Percentiles rank a stretch among this genome's conserved stretches.
Evolutionary conservation across 192 early-diverging fungal genomes (phyloP).

Genomic region (Chytriomyces sp.): DNA sequence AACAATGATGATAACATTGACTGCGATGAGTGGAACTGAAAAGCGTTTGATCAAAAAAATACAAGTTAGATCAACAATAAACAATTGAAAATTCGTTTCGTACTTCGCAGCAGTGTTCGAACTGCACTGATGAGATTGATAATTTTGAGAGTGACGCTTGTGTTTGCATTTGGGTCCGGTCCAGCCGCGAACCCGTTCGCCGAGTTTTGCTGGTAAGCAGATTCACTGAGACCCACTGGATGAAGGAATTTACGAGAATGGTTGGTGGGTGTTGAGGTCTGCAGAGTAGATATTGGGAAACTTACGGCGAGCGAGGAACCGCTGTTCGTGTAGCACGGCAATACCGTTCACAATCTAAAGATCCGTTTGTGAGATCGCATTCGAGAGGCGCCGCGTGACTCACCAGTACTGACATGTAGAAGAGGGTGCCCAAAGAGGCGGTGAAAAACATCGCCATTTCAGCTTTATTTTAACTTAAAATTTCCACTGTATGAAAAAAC

Average conservation of each 20-base stretch:
- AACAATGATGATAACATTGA: conserved; percentile 81
- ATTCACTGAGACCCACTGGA: conserved; percentile 72
- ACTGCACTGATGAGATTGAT: conserved; percentile 90
- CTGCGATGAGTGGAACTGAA: conserved; percentile 78
- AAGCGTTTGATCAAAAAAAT: conserved; percentile 1
- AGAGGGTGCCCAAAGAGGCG: conserved; percentile 73
- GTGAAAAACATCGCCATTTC: conserved; percentile 43
- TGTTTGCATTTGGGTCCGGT: conserved; percentile 51
- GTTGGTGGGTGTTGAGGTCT: conserved; percentile 2
- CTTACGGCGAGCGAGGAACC: conserved; percentile 88
- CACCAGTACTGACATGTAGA: conserved; percentile 80
- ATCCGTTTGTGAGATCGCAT: not conserved
- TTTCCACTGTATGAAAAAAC: too few species aligned
- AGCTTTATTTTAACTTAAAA: not conserved
- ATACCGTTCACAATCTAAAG: conserved; percentile 73
- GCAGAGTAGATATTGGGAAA: conserved; percentile 3
- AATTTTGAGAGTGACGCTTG: conserved; percentile 71
- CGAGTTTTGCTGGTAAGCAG: conserved; percentile 48
- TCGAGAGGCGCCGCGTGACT: conserved; percentile 9
- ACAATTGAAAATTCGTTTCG: conserved; percentile 28
- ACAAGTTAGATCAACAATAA: not conserved
- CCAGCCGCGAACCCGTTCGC: conserved; percentile 62
- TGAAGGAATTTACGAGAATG: not conserved
- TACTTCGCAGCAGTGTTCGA: conserved; percentile 87
- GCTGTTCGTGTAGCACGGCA: conserved; percentile 89